A percentile compares a stretch with the other conserved stretches of the same genome.
phyloP scores from a whole-genome alignment of 2,329 filamentous ascomycete species.

The Hypoxylon sp. region DNA sequence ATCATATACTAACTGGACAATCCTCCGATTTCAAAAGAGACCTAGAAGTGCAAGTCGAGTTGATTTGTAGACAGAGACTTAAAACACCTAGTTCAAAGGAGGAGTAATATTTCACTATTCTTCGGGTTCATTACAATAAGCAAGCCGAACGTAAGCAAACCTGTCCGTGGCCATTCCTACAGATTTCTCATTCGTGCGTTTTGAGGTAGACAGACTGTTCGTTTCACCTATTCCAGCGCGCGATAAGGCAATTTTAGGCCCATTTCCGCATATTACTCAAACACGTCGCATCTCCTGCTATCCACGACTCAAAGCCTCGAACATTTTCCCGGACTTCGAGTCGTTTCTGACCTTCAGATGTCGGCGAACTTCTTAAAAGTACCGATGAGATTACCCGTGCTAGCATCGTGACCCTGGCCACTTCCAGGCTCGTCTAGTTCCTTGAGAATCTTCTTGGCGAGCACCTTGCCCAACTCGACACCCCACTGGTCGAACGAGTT shows the following conservation, averaged over 20 bases:
- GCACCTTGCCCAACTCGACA: constrained; percentile 95
- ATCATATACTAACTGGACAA: background rate
- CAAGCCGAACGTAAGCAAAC: background rate
- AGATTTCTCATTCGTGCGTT: background rate
- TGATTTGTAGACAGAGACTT: background rate
- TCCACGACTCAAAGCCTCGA: constrained; percentile 43
- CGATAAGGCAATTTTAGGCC: constrained; percentile 12
- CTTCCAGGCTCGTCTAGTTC: constrained; percentile 87
- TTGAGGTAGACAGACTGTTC: constrained; percentile 2
- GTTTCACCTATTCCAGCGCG: constrained; percentile 3
- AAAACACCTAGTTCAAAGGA: background rate
- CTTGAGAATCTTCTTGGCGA: constrained; percentile 90
- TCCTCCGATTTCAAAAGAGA: background rate
- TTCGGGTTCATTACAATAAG: background rate
- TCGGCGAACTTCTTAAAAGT: constrained; percentile 86
- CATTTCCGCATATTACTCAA: constrained; percentile 22
- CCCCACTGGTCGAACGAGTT: constrained; percentile 99
- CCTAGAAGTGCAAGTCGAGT: background rate
- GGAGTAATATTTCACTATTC: background rate
- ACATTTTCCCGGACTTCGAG: constrained; percentile 6
- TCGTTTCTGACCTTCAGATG: constrained; percentile 58
- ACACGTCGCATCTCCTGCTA: constrained; percentile 10
- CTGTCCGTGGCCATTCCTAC: background rate
- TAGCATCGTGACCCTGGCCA: constrained; percentile 83
- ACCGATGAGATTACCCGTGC: constrained; percentile 89